Percentiles rank a stretch among this genome's conserved stretches.
Conservation (phyloP, 177 flowering plant genomes). For the Vitis hybrid region DNA sequence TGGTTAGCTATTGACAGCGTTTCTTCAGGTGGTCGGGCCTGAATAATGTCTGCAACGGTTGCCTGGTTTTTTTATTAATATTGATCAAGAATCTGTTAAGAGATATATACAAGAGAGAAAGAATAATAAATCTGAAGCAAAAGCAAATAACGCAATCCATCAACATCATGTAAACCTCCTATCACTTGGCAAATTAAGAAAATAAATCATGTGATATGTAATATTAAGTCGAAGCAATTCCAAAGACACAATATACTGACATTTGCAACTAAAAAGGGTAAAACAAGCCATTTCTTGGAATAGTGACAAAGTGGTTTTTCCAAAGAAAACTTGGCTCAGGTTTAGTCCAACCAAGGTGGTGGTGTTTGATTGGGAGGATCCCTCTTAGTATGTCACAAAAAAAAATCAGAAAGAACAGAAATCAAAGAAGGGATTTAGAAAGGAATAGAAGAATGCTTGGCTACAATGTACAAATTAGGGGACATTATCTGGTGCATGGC, state of each 20-base stretch:
- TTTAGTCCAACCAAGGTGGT: not conserved
- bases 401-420: too few relatives aligned
- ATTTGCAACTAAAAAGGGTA: not conserved
- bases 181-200: too few relatives aligned
- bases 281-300: not conserved
- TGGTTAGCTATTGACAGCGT: conserved; percentile 16
- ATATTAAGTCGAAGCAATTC: not conserved
- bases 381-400: too few relatives aligned
- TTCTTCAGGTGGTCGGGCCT: conserved; percentile 15
- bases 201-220: not conserved
- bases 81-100: not conserved
- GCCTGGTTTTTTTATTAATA: conserved; percentile 33
- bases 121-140: not conserved
- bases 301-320: too few relatives aligned
- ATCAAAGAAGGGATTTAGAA: too few relatives aligned
- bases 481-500: too few relatives aligned
- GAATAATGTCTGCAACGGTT: conserved; percentile 52
- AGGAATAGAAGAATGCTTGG: too few relatives aligned
- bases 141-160: not conserved
- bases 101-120: not conserved
- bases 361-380: too few relatives aligned
- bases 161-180: too few relatives aligned
- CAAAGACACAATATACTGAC: not conserved
- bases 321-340: not conserved
- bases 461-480: too few relatives aligned